Conservation (phyloP, 2,329 filamentous ascomycete species). For the Claviceps lovelessii region DNA sequence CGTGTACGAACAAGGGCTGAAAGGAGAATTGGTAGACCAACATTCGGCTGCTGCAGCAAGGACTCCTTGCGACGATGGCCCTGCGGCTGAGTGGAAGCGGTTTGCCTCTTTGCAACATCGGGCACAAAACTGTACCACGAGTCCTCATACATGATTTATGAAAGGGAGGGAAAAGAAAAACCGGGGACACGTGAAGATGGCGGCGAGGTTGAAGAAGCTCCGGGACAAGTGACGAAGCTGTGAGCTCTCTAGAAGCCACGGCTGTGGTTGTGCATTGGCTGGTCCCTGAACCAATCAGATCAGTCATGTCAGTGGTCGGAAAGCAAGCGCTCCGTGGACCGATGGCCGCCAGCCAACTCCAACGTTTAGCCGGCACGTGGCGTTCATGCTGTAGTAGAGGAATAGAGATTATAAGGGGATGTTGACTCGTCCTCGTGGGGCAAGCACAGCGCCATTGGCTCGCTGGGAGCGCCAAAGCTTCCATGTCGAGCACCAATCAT, state of each 20-base stretch:
- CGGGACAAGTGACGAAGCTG: background rate
- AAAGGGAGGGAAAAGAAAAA: background rate
- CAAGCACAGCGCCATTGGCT: background rate
- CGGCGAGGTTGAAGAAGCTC: background rate
- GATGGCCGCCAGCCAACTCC: background rate
- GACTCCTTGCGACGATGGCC: slow-evolving; percentile 55
- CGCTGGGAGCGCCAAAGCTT: background rate
- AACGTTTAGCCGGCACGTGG: background rate
- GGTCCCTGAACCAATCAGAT: background rate
- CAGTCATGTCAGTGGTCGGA: background rate
- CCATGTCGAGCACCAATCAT: too few species aligned
- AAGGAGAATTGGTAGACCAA: slow-evolving; percentile 20
- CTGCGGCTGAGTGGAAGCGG: slow-evolving; percentile 27
- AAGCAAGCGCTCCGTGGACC: slow-evolving; percentile 5
- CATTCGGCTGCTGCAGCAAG: slow-evolving; percentile 52
- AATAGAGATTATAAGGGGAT: background rate
- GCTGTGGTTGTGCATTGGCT: background rate
- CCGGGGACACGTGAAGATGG: background rate
- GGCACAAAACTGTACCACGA: slow-evolving; percentile 70
- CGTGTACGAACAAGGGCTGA: background rate
- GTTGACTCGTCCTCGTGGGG: background rate
- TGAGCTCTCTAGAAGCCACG: slow-evolving; percentile 14
- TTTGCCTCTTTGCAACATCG: slow-evolving; percentile 38
- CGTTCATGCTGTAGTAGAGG: background rate
- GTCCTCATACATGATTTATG: slow-evolving; percentile 60